A percentile compares a stretch with the other conserved stretches of the same genome.
Evolutionary conservation across 140 eudicot genomes (phyloP).

Genomic region (Anethum foeniculum): DNA sequence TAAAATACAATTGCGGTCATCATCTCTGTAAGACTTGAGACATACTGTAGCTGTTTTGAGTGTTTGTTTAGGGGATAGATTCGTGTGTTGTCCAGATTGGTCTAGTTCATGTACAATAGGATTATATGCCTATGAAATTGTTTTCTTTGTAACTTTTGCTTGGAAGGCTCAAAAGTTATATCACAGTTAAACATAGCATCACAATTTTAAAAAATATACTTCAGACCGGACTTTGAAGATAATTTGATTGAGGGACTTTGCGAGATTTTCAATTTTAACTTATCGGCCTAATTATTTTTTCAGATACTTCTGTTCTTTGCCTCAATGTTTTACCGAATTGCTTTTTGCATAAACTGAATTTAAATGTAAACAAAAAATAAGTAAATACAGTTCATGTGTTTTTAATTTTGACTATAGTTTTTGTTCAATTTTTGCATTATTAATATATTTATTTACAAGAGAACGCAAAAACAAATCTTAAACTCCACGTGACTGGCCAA

Average conservation of each 20-base stretch:
- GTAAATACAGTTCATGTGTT: neutral
- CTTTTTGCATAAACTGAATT: neutral
- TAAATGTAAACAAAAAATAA: too few species aligned
- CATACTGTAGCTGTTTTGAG: neutral
- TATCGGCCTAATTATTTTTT: too few species aligned
- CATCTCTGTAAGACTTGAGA: neutral
- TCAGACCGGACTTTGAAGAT: too few species aligned
- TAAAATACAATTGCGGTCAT: constrained; percentile 68
- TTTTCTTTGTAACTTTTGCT: neutral
- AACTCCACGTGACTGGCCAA: too few species aligned
- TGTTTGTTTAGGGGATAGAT: neutral
- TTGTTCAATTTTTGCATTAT: too few species aligned
- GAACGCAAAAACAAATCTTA: neutral
- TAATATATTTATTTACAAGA: neutral
- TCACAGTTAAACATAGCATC: neutral
- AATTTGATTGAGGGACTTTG: too few species aligned
- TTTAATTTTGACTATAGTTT: too few species aligned
- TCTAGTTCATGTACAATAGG: neutral
- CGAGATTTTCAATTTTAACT: too few species aligned
- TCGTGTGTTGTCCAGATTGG: neutral
- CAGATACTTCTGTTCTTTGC: too few species aligned
- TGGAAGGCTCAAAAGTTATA: neutral
- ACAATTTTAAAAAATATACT: neutral
- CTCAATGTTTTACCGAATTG: neutral
- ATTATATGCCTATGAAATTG: neutral